Base-by-base conservation (phyloP, 1,284 basidiomycete species). In the Trichosporon ovoides region DNA sequence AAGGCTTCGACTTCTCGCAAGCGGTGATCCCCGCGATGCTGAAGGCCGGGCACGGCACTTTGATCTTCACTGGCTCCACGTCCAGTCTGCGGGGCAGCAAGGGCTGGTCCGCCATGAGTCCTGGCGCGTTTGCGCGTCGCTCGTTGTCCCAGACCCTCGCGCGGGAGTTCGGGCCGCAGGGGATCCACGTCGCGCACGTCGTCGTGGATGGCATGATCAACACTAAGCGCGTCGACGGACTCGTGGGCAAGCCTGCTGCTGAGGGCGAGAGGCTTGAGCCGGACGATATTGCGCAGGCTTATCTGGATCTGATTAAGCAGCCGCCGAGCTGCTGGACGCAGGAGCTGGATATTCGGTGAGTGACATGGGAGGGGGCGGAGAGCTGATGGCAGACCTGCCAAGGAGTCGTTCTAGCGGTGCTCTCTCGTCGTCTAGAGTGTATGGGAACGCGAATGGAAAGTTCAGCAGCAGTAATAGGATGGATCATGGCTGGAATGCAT, bases 131-230 rank as follows among this genome's bases (percentile, higher is more conserved):
- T 50, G 74, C 69, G 3, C 60, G 72, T 9, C 59, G 72, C 36
- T 65, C 68, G 0, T 60, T 76, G 3, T 53, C 68, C 12, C 70
- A 78, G 69, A 69, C 66, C 1, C 68, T 77, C 3, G 74, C 76
- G 3, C 63, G 76, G 12, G 79, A 80, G 63, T 80, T 79, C 56
- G 75, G 74, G 1, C 73, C 76, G 0, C 58, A 77, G 55, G 77
- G 75, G 1, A 60, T 80, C 7, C 79, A 80, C 53, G 78, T 80
- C 13, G 66, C 68, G 3, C 78, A 80, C 63, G 68, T 73, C 28
- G 65, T 80, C 28, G 58, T 80, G 11, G 79, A 80, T 55, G 78
- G 78, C 4, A 38, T 70, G 38, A 76, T 77, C 51, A 64, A 72
- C 51, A 73, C 72, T 3, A 59, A 62, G n/a, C 59, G 63, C 19